Conservation (phyloP, 2,329 filamentous ascomycete genomes). For the Dactylonectria macrodidyma region DNA sequence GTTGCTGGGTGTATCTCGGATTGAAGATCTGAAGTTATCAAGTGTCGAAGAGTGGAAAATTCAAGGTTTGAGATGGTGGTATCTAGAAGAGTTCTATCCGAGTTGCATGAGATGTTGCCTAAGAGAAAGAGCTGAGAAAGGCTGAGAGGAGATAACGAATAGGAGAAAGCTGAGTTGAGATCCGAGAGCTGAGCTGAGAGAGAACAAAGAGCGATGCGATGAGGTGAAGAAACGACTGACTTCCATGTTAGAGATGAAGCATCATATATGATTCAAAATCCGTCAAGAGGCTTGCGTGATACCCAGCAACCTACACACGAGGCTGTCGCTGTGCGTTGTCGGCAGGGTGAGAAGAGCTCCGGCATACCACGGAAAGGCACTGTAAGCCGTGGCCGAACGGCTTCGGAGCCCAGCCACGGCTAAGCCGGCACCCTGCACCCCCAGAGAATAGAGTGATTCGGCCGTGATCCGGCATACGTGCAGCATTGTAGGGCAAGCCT, state of each 20-base stretch:
- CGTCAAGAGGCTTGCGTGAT: background rate
- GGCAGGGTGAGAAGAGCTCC: slow-evolving; percentile 23
- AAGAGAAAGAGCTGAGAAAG: slow-evolving; percentile 19
- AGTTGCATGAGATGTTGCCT: slow-evolving; percentile 6
- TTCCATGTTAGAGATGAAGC: background rate
- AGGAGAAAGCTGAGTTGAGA: slow-evolving; percentile 18
- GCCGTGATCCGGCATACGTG: slow-evolving; percentile 5
- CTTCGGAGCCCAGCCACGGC: slow-evolving; percentile 22
- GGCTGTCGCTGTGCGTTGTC: slow-evolving; percentile 10
- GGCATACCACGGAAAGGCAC: slow-evolving; percentile 26
- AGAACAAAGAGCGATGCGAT: slow-evolving; percentile 25
- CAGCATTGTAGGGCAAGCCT: background rate
- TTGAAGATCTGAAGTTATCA: background rate
- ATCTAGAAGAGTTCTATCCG: slow-evolving; percentile 8
- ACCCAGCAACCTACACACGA: background rate
- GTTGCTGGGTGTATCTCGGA: background rate
- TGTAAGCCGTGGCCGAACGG: slow-evolving; percentile 29
- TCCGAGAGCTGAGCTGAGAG: slow-evolving; percentile 12
- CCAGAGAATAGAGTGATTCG: slow-evolving; percentile 9
- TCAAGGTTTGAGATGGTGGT: slow-evolving; percentile 4
- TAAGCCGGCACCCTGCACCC: slow-evolving; percentile 8
- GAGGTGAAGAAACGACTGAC: slow-evolving; percentile 13
- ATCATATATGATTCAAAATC: slow-evolving; percentile 14
- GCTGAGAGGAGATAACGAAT: slow-evolving; percentile 7
- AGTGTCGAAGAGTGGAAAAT: slow-evolving; percentile 1